Base-by-base conservation (phyloP, 192 early-diverging fungal species). In the Chytriomyces confervae region DNA sequence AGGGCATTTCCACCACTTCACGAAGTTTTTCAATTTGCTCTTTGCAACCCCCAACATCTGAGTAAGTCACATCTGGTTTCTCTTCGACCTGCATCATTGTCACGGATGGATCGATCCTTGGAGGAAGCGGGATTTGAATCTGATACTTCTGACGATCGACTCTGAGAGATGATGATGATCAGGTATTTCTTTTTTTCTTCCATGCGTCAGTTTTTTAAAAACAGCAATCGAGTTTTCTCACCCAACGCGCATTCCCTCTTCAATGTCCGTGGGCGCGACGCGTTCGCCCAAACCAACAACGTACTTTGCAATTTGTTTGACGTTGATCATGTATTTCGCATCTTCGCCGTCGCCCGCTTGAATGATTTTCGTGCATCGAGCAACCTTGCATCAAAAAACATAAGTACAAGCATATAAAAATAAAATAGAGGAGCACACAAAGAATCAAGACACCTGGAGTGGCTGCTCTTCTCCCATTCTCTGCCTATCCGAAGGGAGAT, bases 1-100 rank as follows among this genome's bases (percentile, higher is more conserved):
- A 85, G 29, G 98, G 98, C 85, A 97, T 83, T 85, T 99, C 98
- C 7, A 99, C 98, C 6, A 99, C 98, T 87, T 99, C 98, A 74
- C 97, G 90, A 45, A 99, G 86, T 89, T 98, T 98, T 79, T 99
- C 98, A 85, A 99, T 98, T 83, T 98, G 97, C 80, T 99, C 98
- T 82, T 99, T 99, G 89, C 98, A 96, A 51, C 98, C 98, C 80
- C 98, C 98, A 20, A 99, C 94, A 86, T 99, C 97, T 64, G 90
- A 89, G 75, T 99, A 99, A 10, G 98, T 99, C n/a, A 99, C 96
- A 88, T 99, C 98, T 6, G 98, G 98, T 83, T 99, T 99, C 83
- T 99, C 98, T 82, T 99, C 98, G 44, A 99, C 96, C 83, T 98
- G 96, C 98, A 99, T 99, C 98, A 98, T 99, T 8, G 98, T 98